These are phyloP conservation scores for Diplocarpon rosae DNA, from an alignment of 2,329 filamentous ascomycete genomes.

Conservation along the genomic window DNA sequence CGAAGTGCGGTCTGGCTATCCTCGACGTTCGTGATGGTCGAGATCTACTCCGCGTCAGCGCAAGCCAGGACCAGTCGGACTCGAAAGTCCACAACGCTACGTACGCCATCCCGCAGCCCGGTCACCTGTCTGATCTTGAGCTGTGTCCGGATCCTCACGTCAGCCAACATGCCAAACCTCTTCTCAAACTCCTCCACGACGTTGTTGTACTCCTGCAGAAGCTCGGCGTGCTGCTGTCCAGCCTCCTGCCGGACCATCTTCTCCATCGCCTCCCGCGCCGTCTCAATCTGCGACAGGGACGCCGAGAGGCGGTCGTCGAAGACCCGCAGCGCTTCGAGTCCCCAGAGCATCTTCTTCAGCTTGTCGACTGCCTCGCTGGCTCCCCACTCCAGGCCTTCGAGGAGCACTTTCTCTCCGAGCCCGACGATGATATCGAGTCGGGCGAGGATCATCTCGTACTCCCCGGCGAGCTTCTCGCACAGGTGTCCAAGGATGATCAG, in stretches of 20 bases:
- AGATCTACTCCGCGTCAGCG: conserved; percentile 12
- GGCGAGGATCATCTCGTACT: conserved; percentile 13
- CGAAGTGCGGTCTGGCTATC: conserved; percentile 30
- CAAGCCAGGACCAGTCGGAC: conserved; percentile 1
- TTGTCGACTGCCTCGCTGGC: conserved; percentile 12
- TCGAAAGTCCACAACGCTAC: not conserved
- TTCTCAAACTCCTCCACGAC: conserved; percentile 18
- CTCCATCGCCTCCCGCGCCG: conserved; percentile 15
- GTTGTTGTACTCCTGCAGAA: conserved; percentile 12
- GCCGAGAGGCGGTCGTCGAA: conserved; percentile 14
- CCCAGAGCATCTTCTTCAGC: conserved; percentile 18
- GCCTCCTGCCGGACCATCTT: conserved; percentile 11
- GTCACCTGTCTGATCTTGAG: conserved; percentile 14
- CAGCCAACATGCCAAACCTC: conserved; percentile 11
- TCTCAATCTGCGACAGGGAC: conserved; percentile 13
- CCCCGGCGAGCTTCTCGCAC: conserved; percentile 12
- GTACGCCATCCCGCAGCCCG: conserved; percentile 14
- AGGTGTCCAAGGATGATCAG: conserved; percentile 14
- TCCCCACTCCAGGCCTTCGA: conserved; percentile 14
- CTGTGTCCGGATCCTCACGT: conserved; percentile 12
- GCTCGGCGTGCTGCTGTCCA: conserved; percentile 13
- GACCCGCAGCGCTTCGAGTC: conserved; percentile 13
- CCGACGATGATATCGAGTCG: conserved; percentile 9
- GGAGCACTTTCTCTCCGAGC: conserved; percentile 13
- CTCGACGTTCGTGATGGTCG: conserved; percentile 15